These are phyloP conservation scores for Populus davidiana DNA, from an alignment of 345 rosid species.

Conservation along the genomic window DNA sequence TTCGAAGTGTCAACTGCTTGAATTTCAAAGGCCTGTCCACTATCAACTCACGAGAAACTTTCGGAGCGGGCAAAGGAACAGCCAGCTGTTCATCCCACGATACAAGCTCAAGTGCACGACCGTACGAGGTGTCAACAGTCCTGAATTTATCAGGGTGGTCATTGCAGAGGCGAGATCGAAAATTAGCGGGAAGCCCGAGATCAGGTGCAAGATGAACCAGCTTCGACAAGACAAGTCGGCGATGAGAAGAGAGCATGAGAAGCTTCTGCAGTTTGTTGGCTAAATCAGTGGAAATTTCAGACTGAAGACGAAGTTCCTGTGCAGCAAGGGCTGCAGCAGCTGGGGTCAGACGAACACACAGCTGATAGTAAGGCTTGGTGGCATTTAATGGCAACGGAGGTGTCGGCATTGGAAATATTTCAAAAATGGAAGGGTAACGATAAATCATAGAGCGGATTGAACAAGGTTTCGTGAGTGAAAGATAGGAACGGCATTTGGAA, in stretches of 20 bases:
- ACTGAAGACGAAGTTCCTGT: constrained; percentile 49
- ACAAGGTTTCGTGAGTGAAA: constrained; percentile 48
- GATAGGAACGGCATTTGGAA: constrained; percentile 69
- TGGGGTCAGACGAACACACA: constrained; percentile 74
- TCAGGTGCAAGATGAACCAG: constrained; percentile 83
- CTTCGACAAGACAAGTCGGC: constrained; percentile 65
- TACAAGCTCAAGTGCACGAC: constrained; percentile 85
- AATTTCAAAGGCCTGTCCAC: constrained; percentile 86
- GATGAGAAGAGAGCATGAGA: constrained; percentile 79
- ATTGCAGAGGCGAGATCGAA: constrained; percentile 80
- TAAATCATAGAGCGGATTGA: constrained; percentile 65
- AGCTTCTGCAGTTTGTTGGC: constrained; percentile 79
- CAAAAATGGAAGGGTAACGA: constrained; percentile 77
- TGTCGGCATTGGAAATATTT: constrained; percentile 59
- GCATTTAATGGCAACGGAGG: constrained; percentile 76
- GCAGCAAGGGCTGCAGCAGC: constrained; percentile 61
- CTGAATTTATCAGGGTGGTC: constrained; percentile 69
- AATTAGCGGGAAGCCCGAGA: constrained; percentile 86
- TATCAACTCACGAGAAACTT: constrained; percentile 43
- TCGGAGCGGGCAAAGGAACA: constrained; percentile 37
- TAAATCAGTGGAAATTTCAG: constrained; percentile 52
- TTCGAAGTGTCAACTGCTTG: constrained; percentile 67
- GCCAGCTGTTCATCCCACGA: constrained; percentile 67
- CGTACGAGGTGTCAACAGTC: constrained; percentile 73
- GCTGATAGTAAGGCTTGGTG: constrained; percentile 54